Base-by-base conservation (phyloP, 164 flowering plant species). In the Sedum album region DNA sequence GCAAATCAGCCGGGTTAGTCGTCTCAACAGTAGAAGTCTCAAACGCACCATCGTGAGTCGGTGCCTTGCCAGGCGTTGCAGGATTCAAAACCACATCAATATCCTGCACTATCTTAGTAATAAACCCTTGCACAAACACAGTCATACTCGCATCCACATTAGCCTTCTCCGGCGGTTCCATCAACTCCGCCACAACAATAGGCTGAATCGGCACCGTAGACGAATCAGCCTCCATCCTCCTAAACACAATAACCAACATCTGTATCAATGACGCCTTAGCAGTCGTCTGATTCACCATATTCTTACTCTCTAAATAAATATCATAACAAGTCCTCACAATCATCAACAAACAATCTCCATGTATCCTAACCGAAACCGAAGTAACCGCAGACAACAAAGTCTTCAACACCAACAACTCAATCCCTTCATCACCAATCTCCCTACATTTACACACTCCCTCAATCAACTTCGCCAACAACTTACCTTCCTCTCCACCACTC, bases 341-440 rank as follows among this genome's bases (percentile, higher is more conserved):
- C 77, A 75, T 87, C 73, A 95, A 75, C 79, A 95, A 78, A 60
- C 91, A 90, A 79, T 95, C 99, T 0, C 99, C 99, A 44, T 95
- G 99, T 60, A 90, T 90, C 66, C 97, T 70, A 69, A 95, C 44
- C 4, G 88, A 78, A 17, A 82, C 86, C 35, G 97, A 48, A 6
- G 99, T 95, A 10, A 95, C 97, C 1, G 97, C 97, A 95, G 72
- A n/a, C n/a, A n/a, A n/a, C n/a, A n/a, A n/a, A n/a, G n/a, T n/a
- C n/a, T n/a, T n/a, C n/a, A n/a, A n/a, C 53, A 91, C 88, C 69
- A 81, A 69, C 48, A 95, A 75, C 69, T 95, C 99, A 10, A 82
- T 73, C 20, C 72, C 75, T 7, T 95, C 99, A 44, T 95, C 99
- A 1, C 89, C 89, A 46, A 94, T 60, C 55, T 88, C 96, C 53